Conservation (phyloP, 1,139 yeast genomes). For the Diutina siamensis region DNA sequence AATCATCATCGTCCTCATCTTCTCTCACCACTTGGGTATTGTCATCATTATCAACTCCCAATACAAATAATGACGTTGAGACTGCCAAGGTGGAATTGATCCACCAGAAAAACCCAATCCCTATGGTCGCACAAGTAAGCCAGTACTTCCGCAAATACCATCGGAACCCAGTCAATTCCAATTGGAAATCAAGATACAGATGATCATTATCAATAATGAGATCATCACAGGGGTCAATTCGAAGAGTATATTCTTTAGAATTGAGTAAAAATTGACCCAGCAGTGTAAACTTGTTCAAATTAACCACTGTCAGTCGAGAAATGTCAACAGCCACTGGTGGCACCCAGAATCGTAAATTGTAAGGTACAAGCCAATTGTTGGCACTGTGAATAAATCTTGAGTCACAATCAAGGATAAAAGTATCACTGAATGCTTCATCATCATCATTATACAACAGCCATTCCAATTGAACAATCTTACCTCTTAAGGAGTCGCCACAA, state of each 20-base stretch:
- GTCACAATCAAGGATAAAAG: slow-evolving; percentile 20
- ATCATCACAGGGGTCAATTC: neutral
- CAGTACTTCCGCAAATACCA: slow-evolving; percentile 44
- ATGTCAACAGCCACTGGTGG: slow-evolving; percentile 23
- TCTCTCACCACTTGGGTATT: neutral
- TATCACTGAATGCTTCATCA: neutral
- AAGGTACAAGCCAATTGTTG: slow-evolving; percentile 26
- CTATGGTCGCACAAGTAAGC: slow-evolving; percentile 33
- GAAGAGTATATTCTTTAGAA: slow-evolving; percentile 6
- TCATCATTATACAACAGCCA: neutral
- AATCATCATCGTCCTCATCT: neutral
- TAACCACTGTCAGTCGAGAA: slow-evolving; percentile 8
- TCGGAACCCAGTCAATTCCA: slow-evolving; percentile 45
- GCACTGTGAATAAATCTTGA: slow-evolving; percentile 17
- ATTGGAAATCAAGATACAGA: slow-evolving; percentile 11
- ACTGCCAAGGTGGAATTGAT: slow-evolving; percentile 21
- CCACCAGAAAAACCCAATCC: slow-evolving; percentile 39
- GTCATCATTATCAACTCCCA: neutral
- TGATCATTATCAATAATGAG: slow-evolving; percentile 8
- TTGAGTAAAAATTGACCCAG: neutral
- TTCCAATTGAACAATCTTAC: neutral
- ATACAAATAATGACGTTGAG: slow-evolving; percentile 14
- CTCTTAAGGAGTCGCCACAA: neutral
- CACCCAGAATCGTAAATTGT: slow-evolving; percentile 24
- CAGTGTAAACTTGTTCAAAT: slow-evolving; percentile 6